Base-by-base conservation (phyloP, 306 rosid genomes). In the Cucurbita ficifolia region DNA sequence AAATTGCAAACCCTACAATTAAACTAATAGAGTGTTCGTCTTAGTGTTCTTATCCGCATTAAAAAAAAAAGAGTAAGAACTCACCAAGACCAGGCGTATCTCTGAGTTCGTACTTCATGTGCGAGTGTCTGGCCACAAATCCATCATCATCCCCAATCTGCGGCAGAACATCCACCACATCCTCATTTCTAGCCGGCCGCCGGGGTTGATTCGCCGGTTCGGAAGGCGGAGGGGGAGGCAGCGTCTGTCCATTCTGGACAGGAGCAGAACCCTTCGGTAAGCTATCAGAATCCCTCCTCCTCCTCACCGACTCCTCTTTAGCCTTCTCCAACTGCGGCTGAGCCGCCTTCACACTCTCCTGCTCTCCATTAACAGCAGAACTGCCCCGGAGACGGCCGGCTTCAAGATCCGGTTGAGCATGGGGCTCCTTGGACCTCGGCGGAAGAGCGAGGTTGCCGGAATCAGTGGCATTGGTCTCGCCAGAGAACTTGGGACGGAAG, bases 61-160 rank as follows among this genome's bases (percentile, higher is more conserved):
- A n/a, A 1, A 58, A 7, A 56, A 49, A 36, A 22, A 56, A 33
- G n/a, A 68, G 48, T 52, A 4, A 42, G 36, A 75, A 79, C 87
- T 62, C 75, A 91, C 99, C 99, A 57, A 95, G 79, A 64, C 97
- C 99, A 54, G 96, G 99, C 10, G 88, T 83, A 76, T 91, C 99
- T 85, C 99, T 84, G 56, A 91, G 96, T 75, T 88, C 92, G 78
- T 91, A 95, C 86, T 86, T 95, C 88, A 91, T 86, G 76, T 84
- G 96, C 9, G 90, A 81, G 39, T 86, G 97, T 75, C 96, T 85
- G 10, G 81, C 81, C 79, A 76, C 79, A 48, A 84, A 79, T 18
- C 86, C 92, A 70, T 86, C 96, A 53, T 86, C 96, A 33, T 86
- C 92, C 17, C 68, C 87, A 64, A 57, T 78, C 74, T 78, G 91